phyloP scores from a whole-genome alignment of 176 grass and related monocot genomes.

The Carex cristatella region DNA sequence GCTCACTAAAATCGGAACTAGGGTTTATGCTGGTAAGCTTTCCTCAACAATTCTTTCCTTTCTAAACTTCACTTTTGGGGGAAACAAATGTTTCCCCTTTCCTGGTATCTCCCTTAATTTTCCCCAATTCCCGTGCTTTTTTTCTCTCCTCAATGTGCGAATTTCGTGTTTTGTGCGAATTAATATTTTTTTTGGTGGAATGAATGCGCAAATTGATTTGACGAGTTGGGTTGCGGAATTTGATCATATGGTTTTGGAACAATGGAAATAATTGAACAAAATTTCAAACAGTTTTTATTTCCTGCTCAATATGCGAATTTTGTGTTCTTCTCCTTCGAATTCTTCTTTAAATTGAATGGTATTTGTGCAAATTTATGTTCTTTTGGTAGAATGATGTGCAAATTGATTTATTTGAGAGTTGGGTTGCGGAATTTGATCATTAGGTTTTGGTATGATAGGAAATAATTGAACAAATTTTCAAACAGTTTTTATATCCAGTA shows the following conservation, averaged over 20 bases:
- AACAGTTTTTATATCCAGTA: neutral
- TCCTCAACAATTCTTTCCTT: neutral
- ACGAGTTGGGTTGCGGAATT: too few species aligned
- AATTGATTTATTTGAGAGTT: neutral
- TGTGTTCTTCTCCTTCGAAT: too few species aligned
- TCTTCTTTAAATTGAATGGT: neutral
- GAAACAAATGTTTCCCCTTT: neutral
- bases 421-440: neutral
- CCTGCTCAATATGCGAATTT: neutral
- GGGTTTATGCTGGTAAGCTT: constrained; percentile 7
- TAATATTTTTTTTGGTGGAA: too few species aligned
- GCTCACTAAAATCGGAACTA: neutral
- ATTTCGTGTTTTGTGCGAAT: too few species aligned
- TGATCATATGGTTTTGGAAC: too few species aligned
- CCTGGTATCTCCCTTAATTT: neutral
- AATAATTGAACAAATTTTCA: neutral
- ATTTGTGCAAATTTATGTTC: neutral
- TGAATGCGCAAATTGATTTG: too few species aligned
- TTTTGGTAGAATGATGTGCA: neutral
- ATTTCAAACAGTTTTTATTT: too few species aligned
- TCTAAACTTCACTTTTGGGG: neutral
- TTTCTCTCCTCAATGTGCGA: too few species aligned
- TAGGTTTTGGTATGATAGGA: neutral
- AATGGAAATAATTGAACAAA: too few species aligned
- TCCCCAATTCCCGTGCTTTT: neutral